Conservation (phyloP, 768 basidiomycete species). For the Mycena belliarum region DNA sequence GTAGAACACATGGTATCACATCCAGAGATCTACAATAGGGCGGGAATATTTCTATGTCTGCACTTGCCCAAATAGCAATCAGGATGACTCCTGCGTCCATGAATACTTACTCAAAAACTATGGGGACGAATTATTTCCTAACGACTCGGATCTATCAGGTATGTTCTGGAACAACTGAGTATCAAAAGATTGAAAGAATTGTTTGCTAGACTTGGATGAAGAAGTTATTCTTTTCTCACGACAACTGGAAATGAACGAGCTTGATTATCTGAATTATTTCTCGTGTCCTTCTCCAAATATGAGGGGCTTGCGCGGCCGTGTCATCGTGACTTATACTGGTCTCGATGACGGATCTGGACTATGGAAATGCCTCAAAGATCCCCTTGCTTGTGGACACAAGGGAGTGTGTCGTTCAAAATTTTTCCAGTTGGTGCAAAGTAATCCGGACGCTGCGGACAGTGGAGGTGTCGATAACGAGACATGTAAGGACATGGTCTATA, state of each 20-base stretch:
- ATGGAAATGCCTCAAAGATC: constrained; percentile 1
- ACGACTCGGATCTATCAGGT: background rate
- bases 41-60: background rate
- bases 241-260: background rate
- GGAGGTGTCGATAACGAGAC: too few relatives aligned
- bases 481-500: background rate
- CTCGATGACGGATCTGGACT: background rate
- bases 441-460: background rate
- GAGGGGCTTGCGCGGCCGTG: background rate
- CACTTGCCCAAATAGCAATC: background rate
- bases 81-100: background rate
- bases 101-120: background rate
- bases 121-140: background rate
- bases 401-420: background rate
- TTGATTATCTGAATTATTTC: background rate
- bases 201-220: background rate
- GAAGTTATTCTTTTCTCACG: background rate
- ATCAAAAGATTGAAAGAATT: too few relatives aligned
- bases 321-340: background rate
- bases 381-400: background rate
- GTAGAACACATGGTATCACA: constrained; percentile 5
- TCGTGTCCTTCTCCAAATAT: background rate
- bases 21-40: background rate
- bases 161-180: too few relatives aligned
- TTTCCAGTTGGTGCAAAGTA: background rate